These are phyloP conservation scores for Aspergillus eucalypticola DNA, from an alignment of 2,329 filamentous ascomycete species.

Conservation along the genomic window DNA sequence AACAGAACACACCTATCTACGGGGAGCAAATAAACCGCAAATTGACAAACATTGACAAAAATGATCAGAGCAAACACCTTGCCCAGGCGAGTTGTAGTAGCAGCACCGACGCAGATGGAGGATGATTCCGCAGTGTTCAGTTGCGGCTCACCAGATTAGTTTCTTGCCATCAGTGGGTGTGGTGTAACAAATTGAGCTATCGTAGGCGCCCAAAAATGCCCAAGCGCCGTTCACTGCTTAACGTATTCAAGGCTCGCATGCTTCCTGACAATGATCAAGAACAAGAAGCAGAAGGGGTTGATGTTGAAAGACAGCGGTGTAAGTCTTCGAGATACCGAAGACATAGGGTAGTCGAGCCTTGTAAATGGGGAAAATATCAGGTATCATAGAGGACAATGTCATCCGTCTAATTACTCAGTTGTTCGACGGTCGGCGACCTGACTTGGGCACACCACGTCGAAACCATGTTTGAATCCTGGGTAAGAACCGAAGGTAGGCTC, in stretches of 20 bases:
- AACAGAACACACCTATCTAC: conserved; percentile 39
- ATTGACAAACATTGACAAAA: background rate
- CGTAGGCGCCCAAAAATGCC: background rate
- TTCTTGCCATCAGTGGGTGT: background rate
- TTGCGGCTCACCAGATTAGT: background rate
- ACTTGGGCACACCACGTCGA: background rate
- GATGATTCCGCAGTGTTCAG: background rate
- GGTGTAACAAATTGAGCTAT: background rate
- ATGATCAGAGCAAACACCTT: conserved; percentile 12
- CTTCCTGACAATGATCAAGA: background rate
- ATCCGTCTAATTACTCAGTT: background rate
- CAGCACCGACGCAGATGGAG: background rate
- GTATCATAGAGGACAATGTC: background rate
- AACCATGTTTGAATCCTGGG: background rate
- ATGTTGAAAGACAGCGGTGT: background rate
- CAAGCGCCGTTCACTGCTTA: background rate
- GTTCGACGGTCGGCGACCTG: background rate
- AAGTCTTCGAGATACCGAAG: background rate
- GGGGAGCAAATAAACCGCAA: conserved; percentile 22
- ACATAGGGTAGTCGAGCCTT: background rate
- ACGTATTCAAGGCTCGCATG: background rate
- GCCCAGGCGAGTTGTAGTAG: background rate
- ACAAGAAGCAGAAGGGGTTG: background rate
- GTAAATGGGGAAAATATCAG: background rate
- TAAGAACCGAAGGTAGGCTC: conserved; percentile 2